Conservation (phyloP, 2,329 filamentous ascomycete species). For the Fusarium sp. region DNA sequence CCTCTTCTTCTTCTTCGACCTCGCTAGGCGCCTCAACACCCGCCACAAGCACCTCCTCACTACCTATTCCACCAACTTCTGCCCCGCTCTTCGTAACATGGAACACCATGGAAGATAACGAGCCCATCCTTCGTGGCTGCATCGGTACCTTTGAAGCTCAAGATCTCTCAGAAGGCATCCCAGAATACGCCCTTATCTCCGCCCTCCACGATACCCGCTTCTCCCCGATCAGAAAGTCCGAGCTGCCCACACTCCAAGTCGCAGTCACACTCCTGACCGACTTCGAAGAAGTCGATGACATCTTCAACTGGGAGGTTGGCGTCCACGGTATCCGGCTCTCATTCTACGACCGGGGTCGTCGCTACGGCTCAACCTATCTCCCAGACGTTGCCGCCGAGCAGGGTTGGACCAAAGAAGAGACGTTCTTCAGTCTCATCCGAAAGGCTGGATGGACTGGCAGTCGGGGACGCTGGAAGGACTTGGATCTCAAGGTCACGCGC, state of each 20-base stretch:
- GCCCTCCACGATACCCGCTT: slow-evolving; percentile 75
- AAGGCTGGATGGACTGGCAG: slow-evolving; percentile 94
- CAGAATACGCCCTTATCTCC: slow-evolving; percentile 86
- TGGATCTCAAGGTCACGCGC: slow-evolving; percentile 82
- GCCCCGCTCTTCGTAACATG: slow-evolving; percentile 94
- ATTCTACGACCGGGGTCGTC: slow-evolving; percentile 79
- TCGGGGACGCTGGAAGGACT: slow-evolving; percentile 81
- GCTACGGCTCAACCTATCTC: slow-evolving; percentile 89
- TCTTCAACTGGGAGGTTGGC: slow-evolving; percentile 89
- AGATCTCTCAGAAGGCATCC: slow-evolving; percentile 78
- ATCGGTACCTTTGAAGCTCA: slow-evolving; percentile 93
- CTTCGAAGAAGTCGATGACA: slow-evolving; percentile 80
- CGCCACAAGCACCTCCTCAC: slow-evolving; percentile 60
- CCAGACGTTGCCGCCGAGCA: slow-evolving; percentile 94
- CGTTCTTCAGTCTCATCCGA: slow-evolving; percentile 87
- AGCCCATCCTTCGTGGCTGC: slow-evolving; percentile 83
- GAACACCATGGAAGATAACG: slow-evolving; percentile 74
- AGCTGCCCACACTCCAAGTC: slow-evolving; percentile 71
- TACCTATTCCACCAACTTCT: slow-evolving; percentile 57
- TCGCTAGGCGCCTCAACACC: slow-evolving; percentile 61
- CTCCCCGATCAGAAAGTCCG: slow-evolving; percentile 64
- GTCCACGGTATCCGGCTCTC: slow-evolving; percentile 88
- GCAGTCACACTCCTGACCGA: slow-evolving; percentile 86
- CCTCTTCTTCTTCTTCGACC: slow-evolving; percentile 56
- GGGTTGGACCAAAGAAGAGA: slow-evolving; percentile 95